These are phyloP conservation scores for Lactarius trivialis DNA, from an alignment of 768 basidiomycete species.

Conservation along the genomic window DNA sequence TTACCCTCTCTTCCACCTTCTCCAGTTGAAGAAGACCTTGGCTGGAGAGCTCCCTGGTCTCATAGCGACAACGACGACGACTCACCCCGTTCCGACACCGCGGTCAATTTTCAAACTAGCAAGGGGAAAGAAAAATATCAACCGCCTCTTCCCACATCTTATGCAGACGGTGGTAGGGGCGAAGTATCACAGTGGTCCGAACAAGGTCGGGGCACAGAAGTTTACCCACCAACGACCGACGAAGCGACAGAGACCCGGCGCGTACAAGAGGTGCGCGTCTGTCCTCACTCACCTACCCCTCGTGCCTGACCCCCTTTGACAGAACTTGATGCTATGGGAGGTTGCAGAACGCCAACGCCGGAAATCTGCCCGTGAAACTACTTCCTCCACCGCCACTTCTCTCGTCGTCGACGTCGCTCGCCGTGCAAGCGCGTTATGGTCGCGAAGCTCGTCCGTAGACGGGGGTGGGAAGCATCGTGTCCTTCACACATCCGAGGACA, in stretches of 20 bases:
- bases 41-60: conserved; percentile 11
- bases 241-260: conserved; percentile 61
- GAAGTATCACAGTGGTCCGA: neutral
- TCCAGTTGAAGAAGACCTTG: conserved; percentile 18
- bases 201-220: conserved; percentile 16
- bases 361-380: conserved; percentile 61
- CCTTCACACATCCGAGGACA: conserved; percentile 45
- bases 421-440: conserved; percentile 54
- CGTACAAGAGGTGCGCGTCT: conserved; percentile 57
- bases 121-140: conserved; percentile 19
- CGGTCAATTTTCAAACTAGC: neutral
- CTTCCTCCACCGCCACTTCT: conserved; percentile 33
- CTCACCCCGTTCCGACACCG: conserved; percentile 1
- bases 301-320: conserved; percentile 3
- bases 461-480: conserved; percentile 42
- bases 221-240: conserved; percentile 64
- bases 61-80: conserved; percentile 1
- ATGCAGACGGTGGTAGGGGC: conserved; percentile 9
- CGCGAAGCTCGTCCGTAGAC: conserved; percentile 31
- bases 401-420: conserved; percentile 53
- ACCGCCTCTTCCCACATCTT: neutral
- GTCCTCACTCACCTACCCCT: neutral
- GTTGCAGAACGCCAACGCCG: conserved; percentile 67
- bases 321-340: conserved; percentile 80
- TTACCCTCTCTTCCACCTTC: conserved; percentile 12